Conservation (phyloP, 169 alveolate genomes). For the Plasmodium malariae region DNA sequence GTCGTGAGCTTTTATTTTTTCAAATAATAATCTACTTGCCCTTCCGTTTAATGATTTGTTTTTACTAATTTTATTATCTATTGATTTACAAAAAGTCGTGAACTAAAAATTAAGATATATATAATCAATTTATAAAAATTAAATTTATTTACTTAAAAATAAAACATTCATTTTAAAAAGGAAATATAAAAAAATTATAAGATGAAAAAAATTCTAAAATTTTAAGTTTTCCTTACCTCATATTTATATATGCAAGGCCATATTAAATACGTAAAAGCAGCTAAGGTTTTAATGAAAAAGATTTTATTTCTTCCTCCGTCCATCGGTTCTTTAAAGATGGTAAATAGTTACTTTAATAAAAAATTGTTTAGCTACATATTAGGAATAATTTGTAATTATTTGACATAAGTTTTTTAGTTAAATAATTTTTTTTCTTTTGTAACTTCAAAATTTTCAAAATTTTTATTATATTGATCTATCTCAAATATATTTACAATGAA, state of each 20-base stretch:
- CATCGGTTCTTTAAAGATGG: too few species aligned
- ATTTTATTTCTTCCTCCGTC: not conserved
- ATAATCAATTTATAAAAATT: too few species aligned
- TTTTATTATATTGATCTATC: too few species aligned
- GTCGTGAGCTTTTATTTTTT: not conserved
- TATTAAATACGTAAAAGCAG: too few species aligned
- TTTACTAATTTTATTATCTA: not conserved
- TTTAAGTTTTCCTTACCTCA: not conserved
- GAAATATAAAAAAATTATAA: too few species aligned
- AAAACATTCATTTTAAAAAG: not conserved
- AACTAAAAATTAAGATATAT: not conserved
- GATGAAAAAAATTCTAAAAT: not conserved
- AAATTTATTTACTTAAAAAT: not conserved
- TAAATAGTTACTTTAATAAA: too few species aligned
- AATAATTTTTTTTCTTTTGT: too few species aligned
- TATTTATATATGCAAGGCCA: not conserved
- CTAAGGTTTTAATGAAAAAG: not conserved
- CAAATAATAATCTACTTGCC: not conserved
- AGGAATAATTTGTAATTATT: too few species aligned
- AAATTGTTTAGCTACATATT: too few species aligned
- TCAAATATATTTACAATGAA: too few species aligned
- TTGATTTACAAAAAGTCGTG: not conserved
- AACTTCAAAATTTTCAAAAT: too few species aligned
- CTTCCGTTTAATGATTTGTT: not conserved
- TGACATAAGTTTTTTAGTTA: too few species aligned